phyloP scores from a whole-genome alignment of 2,329 filamentous ascomycete species.

The Claviceps sp. region DNA sequence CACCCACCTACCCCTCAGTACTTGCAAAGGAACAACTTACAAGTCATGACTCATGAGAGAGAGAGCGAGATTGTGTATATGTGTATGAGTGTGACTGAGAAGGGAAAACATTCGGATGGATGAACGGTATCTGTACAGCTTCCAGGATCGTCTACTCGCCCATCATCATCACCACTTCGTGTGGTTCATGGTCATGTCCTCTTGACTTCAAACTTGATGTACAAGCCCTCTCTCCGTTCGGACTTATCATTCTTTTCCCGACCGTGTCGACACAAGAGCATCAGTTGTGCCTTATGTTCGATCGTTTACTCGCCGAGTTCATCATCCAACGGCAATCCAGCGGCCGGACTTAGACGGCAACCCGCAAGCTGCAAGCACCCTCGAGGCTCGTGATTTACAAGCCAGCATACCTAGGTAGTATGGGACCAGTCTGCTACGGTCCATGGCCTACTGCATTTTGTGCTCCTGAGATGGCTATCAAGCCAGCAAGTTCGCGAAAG shows the following conservation, averaged over 20 bases:
- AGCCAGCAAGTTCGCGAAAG: background rate
- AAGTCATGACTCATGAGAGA: background rate
- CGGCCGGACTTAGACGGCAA: background rate
- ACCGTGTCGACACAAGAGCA: background rate
- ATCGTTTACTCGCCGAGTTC: background rate
- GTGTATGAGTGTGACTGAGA: background rate
- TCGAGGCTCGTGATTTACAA: background rate
- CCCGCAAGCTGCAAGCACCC: background rate
- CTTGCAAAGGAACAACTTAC: background rate
- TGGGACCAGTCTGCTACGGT: slow-evolving; percentile 5
- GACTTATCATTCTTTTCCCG: too few relatives aligned
- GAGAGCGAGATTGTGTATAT: background rate
- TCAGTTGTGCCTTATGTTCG: background rate
- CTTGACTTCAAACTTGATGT: background rate
- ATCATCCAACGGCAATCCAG: background rate
- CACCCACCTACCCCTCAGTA: background rate
- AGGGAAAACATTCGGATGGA: background rate
- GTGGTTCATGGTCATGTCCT: background rate
- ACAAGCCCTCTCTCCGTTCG: background rate
- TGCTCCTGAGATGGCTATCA: background rate
- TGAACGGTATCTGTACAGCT: background rate
- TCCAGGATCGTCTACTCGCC: background rate
- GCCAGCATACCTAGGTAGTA: background rate
- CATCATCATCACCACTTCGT: background rate
- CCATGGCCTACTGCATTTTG: slow-evolving; percentile 1